A percentile compares a stretch with the other conserved stretches of the same genome.
phyloP scores from a whole-genome alignment of 2,329 filamentous ascomycete species.

The Botrytis galanthina region DNA sequence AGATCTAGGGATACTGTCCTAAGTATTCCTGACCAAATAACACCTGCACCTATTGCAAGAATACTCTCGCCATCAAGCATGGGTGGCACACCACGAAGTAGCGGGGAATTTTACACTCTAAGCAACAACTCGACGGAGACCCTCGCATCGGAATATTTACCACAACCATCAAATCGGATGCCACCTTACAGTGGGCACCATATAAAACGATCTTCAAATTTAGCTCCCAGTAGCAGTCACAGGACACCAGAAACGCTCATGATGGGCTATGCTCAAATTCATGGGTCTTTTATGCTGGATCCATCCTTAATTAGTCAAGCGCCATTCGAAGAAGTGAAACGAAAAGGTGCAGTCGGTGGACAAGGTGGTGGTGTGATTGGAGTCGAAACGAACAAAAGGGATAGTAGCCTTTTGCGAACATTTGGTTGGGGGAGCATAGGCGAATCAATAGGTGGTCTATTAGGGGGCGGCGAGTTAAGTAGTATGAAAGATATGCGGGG shows the following conservation, averaged over 20 bases:
- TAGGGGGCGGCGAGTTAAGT: conserved; percentile 85
- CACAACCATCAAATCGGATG: conserved; percentile 47
- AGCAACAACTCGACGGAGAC: conserved; percentile 97
- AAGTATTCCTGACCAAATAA: conserved; percentile 55
- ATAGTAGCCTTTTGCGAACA: conserved; percentile 75
- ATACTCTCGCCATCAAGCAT: conserved; percentile 77
- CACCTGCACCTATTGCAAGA: conserved; percentile 54
- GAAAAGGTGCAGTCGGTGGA: conserved; percentile 84
- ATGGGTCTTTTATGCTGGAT: conserved; percentile 88
- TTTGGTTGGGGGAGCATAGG: conserved; percentile 88
- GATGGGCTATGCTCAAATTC: conserved; percentile 97
- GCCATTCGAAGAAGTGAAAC: conserved; percentile 93
- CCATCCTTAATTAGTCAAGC: conserved; percentile 85
- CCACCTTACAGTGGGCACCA: conserved; percentile 44
- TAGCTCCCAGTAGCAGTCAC: conserved; percentile 44
- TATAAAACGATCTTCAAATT: conserved; percentile 45
- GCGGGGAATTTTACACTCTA: conserved; percentile 89
- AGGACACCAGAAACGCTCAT: conserved; percentile 75
- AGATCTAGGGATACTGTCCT: conserved; percentile 41
- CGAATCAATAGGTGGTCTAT: conserved; percentile 80
- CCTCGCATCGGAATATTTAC: conserved; percentile 80
- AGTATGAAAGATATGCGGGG: conserved; percentile 95
- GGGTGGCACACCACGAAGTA: conserved; percentile 80
- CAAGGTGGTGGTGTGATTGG: conserved; percentile 86
- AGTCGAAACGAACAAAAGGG: conserved; percentile 67